Base-by-base conservation (phyloP, 768 basidiomycete genomes). In the Lactarius indigo region DNA sequence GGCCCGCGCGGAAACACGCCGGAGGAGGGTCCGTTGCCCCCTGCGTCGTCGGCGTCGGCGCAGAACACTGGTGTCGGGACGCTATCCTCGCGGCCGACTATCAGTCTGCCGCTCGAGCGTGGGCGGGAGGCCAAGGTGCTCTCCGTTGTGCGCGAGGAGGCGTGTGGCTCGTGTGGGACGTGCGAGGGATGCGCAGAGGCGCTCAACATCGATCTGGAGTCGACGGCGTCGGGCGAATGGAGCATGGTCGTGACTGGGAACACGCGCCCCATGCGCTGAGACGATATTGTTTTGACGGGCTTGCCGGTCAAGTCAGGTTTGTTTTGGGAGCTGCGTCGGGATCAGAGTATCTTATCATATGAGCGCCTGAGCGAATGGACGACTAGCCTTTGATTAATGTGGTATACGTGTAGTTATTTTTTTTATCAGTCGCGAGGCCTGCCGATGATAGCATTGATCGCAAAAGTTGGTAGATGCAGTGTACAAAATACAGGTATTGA, bases 111-210 rank as follows among this genome's bases (percentile, higher is more conserved):
- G 47, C 47, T 65, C 9, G 64, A 57, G 61, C 60, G 59, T 23
- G 64, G 37, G 39, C 68, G 70, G 7, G 64, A 70, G 1, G 44
- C 57, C 33, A 70, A 65, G 64, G 62, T 58, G n/a, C 44, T 70
- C 28, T 70, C 70, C 6, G 68, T 70, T 42, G 70, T 70, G 54
- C 60, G 67, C 18, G 70, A 70, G 41, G 70, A 70, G 39, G 63
- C 55, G 20, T 64, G 68, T 57, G 64, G 68, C 6, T 3, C 47
- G 17, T 59, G 60, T 5, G 61, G 68, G 2, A 30, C 33, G 15
- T 69, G 59, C 52, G 63, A 64, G 23, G 47, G 41, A 20, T 67
- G 61, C 23, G 65, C 61, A 12, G 61, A 66, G 57, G 39, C 41
- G 58, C n/a, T 67, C 42, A 63, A 55, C 39, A 52, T 70, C 39